Evolutionary conservation across 148 eudicot species (phyloP).

Genomic region (Nepenthes gracilis): DNA sequence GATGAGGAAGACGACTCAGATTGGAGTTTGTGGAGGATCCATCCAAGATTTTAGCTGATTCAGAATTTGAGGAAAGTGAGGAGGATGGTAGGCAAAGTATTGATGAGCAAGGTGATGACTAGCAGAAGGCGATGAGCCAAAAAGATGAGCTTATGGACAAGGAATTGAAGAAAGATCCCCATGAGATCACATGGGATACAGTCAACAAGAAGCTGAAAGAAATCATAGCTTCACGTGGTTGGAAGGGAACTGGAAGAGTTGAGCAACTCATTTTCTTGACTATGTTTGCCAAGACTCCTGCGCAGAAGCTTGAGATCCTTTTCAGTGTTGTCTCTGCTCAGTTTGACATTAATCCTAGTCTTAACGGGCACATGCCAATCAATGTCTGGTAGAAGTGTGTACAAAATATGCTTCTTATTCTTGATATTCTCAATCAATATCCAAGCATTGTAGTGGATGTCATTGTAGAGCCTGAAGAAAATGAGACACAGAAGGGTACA

Average conservation of each 20-base stretch:
- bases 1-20: slow-evolving; percentile 28
- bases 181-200: slow-evolving; percentile 53
- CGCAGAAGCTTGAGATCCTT: slow-evolving; percentile 85
- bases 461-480: slow-evolving; percentile 71
- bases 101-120: slow-evolving; percentile 24
- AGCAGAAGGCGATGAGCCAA: slow-evolving; percentile 48
- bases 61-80: slow-evolving; percentile 25
- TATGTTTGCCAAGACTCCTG: slow-evolving; percentile 86
- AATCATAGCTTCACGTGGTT: slow-evolving; percentile 70
- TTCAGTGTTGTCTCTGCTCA: slow-evolving; percentile 88
- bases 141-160: slow-evolving; percentile 64
- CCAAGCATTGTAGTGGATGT: slow-evolving; percentile 79
- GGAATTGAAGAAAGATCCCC: slow-evolving; percentile 44
- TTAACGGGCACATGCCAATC: slow-evolving; percentile 75
- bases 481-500: slow-evolving; percentile 71
- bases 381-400: slow-evolving; percentile 87
- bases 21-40: slow-evolving; percentile 25
- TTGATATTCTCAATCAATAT: slow-evolving; percentile 62
- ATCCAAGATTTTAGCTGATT: slow-evolving; percentile 12
- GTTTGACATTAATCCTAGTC: slow-evolving; percentile 76
- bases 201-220: slow-evolving; percentile 87
- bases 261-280: slow-evolving; percentile 90
- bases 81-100: slow-evolving; percentile 12
- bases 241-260: slow-evolving; percentile 79
- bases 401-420: slow-evolving; percentile 58